A percentile compares a stretch with the other conserved stretches of the same genome.
phyloP scores from a whole-genome alignment of 495 filamentous ascomycete genomes.

The Amniculicola lignicola region DNA sequence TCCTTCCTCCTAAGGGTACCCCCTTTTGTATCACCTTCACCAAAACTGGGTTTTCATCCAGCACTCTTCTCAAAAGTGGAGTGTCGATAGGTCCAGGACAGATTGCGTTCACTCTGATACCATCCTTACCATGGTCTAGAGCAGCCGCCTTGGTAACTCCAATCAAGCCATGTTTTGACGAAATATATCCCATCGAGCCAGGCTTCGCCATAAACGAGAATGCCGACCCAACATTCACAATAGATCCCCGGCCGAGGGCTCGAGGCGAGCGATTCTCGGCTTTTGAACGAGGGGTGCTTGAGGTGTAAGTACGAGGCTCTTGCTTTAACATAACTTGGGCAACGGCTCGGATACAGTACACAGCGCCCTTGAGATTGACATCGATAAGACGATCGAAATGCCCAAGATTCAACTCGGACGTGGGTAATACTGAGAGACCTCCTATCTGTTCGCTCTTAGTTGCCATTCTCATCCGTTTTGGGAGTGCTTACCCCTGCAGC shows the following conservation, averaged over 20 bases:
- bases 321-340: neutral
- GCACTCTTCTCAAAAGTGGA: neutral
- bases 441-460: too few relatives aligned
- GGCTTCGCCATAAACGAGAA: neutral
- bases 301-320: neutral
- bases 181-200: neutral
- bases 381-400: neutral
- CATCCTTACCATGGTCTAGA: neutral
- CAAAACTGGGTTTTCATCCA: neutral
- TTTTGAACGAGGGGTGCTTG: neutral
- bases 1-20: neutral
- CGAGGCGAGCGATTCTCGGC: neutral
- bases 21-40: neutral
- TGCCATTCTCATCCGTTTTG: too few relatives aligned
- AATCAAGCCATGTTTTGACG: conserved; percentile 21
- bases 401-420: neutral
- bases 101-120: neutral
- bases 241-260: neutral
- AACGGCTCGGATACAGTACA: neutral
- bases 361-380: neutral
- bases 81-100: neutral
- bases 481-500: conserved; percentile 3
- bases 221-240: neutral
- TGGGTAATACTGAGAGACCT: neutral
- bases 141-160: conserved; percentile 18